Evolutionary conservation across 768 basidiomycete species (phyloP), one percentile per base, ranked within the genome.

Genomic region (Dendrothele bispora): DNA sequence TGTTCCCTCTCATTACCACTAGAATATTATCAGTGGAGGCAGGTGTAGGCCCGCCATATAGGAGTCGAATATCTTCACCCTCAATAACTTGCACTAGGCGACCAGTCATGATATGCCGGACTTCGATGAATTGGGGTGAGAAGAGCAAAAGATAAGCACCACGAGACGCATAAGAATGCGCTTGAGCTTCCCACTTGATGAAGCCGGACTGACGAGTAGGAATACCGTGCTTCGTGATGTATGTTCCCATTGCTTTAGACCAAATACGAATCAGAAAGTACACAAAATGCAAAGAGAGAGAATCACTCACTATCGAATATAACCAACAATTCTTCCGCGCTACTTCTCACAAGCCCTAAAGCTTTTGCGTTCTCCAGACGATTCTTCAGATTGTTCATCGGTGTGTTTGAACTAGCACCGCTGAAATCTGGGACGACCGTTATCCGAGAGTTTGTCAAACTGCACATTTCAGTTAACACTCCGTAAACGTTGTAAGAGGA

Each of bases 41-140:
- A 17, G 43, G 29, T 20, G 60, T 57, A 24, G 69, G 63, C 0
- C 71, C 74, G 11, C 68, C 62, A 60, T 86, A 74, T 39, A 89
- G 63, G 24, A 89, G 72, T 21, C 87, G 80, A 29, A 92, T 77
- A 55, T 90, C 86, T 10, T 58, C 55, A 1, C 75, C 89, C 57
- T 89, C 86, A 36, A 92, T 82, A n/a, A 91, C 86, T 64, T 93
- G 91, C n/a, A 84, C 79, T 17, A 93, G 79, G 42, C 78, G 65
- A 4, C 87, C 84, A 1, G 83, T 85, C 12, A 70, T 64, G 22
- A 81, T 67, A 49, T 80, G 72, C 46, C 91, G 80, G 22, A 92
- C 70, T 61, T 93, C 91, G 57, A 93, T 74, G 61, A 88, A 92
- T 47, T 82, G 75, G 14, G 79, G 57, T 6, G 87, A 89, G 66